Conservation (phyloP, 2,329 filamentous ascomycete genomes). For the Epichloe scottii region DNA sequence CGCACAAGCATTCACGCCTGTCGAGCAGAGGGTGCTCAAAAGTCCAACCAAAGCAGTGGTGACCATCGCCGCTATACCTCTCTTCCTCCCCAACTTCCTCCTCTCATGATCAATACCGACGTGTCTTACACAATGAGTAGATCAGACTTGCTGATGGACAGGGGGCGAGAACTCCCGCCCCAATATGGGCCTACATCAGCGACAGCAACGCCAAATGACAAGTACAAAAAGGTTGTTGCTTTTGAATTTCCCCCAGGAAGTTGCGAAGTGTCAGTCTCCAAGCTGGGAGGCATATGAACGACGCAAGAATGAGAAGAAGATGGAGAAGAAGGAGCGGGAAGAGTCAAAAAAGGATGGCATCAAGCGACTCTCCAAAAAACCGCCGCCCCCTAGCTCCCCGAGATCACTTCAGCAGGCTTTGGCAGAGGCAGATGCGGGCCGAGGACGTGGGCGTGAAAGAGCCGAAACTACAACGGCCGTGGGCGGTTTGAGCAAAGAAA, state of each 20-base stretch:
- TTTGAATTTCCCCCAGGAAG: constrained; percentile 19
- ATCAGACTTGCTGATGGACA: constrained; percentile 4
- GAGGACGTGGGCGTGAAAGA: constrained; percentile 5
- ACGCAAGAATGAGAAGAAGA: constrained; percentile 41
- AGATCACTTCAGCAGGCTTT: constrained; percentile 7
- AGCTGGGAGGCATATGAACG: constrained; percentile 47
- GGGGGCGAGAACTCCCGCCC: constrained; percentile 3
- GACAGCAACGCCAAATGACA: constrained; percentile 10
- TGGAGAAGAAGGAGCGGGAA: constrained; percentile 20
- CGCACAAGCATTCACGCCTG: constrained; percentile 8
- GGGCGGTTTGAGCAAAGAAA: constrained; percentile 11
- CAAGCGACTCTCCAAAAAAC: constrained; percentile 20
- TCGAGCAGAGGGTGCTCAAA: constrained; percentile 5
- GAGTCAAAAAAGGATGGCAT: constrained; percentile 13
- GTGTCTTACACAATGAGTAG: constrained; percentile 2
- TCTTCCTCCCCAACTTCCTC: constrained; percentile 4
- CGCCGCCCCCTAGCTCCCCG: constrained; percentile 14
- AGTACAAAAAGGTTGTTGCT: constrained; percentile 18
- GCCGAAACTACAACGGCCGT: constrained; percentile 5
- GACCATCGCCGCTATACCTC: constrained; percentile 2
- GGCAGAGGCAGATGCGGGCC: constrained; percentile 6
- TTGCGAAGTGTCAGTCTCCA: constrained; percentile 41
- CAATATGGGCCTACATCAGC: constrained; percentile 2
- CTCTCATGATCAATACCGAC: constrained; percentile 10
- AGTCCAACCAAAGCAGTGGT: constrained; percentile 1